phyloP scores from a whole-genome alignment of 1,284 basidiomycete species.

The Mycena sp. region DNA sequence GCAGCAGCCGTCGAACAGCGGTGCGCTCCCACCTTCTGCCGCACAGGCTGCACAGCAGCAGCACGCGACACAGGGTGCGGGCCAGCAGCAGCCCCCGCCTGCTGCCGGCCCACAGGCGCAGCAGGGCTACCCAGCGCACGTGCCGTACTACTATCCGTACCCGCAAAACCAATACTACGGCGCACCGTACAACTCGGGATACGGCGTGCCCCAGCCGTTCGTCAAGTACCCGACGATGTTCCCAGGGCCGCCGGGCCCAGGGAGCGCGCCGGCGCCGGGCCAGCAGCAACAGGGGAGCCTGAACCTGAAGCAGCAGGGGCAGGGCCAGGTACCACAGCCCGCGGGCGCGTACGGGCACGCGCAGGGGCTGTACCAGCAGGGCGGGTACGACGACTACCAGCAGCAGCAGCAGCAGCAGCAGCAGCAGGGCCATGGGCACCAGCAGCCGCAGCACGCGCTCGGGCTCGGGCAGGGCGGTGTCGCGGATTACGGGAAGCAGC shows the following conservation, averaged over 20 bases:
- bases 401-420: constrained; percentile 60
- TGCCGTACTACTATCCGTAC: constrained; percentile 74
- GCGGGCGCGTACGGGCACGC: constrained; percentile 23
- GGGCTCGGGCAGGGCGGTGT: constrained; percentile 57
- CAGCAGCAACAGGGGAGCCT: constrained; percentile 17
- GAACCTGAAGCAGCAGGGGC: constrained; percentile 14
- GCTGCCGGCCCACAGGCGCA: constrained; percentile 62
- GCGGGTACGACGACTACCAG: constrained; percentile 73
- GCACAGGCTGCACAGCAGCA: constrained; percentile 66
- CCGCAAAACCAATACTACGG: constrained; percentile 81
- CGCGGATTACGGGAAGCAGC: constrained; percentile 70
- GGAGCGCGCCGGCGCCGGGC: constrained; percentile 1
- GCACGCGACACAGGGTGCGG: constrained; percentile 50
- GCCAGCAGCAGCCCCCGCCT: constrained; percentile 63
- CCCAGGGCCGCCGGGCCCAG: constrained; percentile 61
- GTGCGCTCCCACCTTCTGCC: constrained; percentile 59
- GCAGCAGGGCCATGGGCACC: constrained; percentile 44
- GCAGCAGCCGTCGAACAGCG: constrained; percentile 56
- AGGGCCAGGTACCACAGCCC: constrained; percentile 12
- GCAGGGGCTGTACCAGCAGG: constrained; percentile 71
- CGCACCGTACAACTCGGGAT: constrained; percentile 74
- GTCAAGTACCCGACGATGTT: constrained; percentile 81
- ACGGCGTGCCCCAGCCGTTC: constrained; percentile 73
- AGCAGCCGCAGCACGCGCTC: constrained; percentile 50
- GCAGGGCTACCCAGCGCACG: constrained; percentile 65